Conservation (phyloP, 2,329 filamentous ascomycete genomes). For the Cladosporium halotolerans region DNA sequence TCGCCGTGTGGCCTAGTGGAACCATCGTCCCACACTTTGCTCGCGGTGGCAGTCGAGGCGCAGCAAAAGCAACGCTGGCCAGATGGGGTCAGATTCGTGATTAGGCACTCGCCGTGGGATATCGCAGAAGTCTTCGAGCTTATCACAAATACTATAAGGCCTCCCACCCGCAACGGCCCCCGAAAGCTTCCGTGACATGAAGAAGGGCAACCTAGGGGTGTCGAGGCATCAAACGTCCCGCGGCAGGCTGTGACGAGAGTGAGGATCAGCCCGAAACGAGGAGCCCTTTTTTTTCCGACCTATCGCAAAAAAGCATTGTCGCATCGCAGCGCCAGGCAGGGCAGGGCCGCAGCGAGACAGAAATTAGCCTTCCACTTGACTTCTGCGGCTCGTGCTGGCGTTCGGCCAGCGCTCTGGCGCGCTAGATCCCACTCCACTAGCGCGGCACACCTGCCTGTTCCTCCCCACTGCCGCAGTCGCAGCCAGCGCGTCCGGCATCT, state of each 20-base stretch:
- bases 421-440: neutral
- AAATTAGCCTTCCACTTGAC: constrained; percentile 5
- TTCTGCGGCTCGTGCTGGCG: constrained; percentile 10
- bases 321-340: too few species aligned
- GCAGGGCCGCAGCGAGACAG: neutral
- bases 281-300: neutral
- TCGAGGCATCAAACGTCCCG: too few species aligned
- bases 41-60: neutral
- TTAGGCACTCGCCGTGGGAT: too few species aligned
- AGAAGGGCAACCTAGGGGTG: too few species aligned
- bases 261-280: too few species aligned
- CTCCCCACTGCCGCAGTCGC: constrained; percentile 8
- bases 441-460: neutral
- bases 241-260: too few species aligned
- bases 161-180: too few species aligned
- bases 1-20: neutral
- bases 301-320: constrained; percentile 4
- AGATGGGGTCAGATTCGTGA: too few species aligned
- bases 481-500: constrained; percentile 7
- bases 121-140: too few species aligned
- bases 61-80: constrained; percentile 4
- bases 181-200: too few species aligned
- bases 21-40: constrained; percentile 1
- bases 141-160: too few species aligned
- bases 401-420: constrained; percentile 9